These are phyloP conservation scores for Fusarium odoratissimum DNA, from an alignment of 2,329 filamentous ascomycete species.

Conservation along the genomic window DNA sequence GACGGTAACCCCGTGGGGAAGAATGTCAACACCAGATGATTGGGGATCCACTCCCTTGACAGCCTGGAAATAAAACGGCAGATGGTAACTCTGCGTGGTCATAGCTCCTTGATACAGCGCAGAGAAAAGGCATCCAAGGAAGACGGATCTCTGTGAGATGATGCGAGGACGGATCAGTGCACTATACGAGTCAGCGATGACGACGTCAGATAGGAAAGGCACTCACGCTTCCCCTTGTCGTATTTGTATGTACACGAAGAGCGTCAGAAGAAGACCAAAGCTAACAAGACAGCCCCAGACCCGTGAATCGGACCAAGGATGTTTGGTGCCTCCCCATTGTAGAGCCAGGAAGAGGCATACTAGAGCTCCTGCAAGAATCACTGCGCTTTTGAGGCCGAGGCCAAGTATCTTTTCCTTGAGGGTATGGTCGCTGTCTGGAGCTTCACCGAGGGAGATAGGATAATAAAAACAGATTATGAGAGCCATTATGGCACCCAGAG, in stretches of 20 bases:
- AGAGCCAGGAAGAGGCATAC: slow-evolving; percentile 39
- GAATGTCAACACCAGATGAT: slow-evolving; percentile 31
- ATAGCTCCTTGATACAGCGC: slow-evolving; percentile 37
- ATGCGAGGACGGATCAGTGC: slow-evolving; percentile 33
- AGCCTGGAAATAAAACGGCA: slow-evolving; percentile 43
- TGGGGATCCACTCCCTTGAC: slow-evolving; percentile 27
- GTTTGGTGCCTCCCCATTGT: slow-evolving; percentile 40
- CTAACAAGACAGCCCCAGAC: slow-evolving; percentile 42
- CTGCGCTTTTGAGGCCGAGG: slow-evolving; percentile 30
- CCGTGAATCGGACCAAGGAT: slow-evolving; percentile 37
- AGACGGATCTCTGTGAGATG: slow-evolving; percentile 26
- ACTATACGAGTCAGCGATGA: background rate
- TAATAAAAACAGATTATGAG: slow-evolving; percentile 23
- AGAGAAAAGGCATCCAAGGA: slow-evolving; percentile 32
- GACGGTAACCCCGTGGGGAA: slow-evolving; percentile 34
- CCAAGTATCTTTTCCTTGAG: slow-evolving; percentile 13
- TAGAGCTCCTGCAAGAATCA: slow-evolving; percentile 13
- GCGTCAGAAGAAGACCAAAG: slow-evolving; percentile 23
- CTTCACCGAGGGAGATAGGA: slow-evolving; percentile 12
- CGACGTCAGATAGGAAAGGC: rapidly evolving
- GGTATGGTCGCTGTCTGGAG: background rate
- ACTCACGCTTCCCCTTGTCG: slow-evolving; percentile 28
- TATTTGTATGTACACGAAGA: slow-evolving; percentile 28
- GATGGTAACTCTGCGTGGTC: slow-evolving; percentile 36
- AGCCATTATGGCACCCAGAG: slow-evolving; percentile 22